These are phyloP conservation scores for Aureobasidium leucospermi DNA, from an alignment of 2,329 filamentous ascomycete species.

Conservation along the genomic window DNA sequence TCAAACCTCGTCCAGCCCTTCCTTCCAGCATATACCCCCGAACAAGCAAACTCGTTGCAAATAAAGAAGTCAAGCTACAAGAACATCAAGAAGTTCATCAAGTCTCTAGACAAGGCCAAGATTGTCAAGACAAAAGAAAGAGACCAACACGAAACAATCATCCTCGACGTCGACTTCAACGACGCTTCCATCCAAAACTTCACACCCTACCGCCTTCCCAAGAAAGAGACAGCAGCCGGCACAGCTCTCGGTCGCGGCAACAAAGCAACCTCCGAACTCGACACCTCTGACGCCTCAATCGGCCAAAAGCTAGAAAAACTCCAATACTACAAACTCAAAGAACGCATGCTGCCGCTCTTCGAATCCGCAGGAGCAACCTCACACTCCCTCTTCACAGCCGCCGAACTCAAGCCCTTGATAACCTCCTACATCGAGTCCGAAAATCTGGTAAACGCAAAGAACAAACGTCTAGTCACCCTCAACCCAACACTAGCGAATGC, in stretches of 20 bases:
- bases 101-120: slow-evolving; percentile 55
- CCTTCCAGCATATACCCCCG: slow-evolving; percentile 51
- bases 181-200: slow-evolving; percentile 49
- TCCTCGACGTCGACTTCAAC: slow-evolving; percentile 58
- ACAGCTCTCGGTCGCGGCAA: slow-evolving; percentile 27
- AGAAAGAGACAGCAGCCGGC: slow-evolving; percentile 43
- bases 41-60: slow-evolving; percentile 51
- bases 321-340: slow-evolving; percentile 49
- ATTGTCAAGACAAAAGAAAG: slow-evolving; percentile 60
- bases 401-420: slow-evolving; percentile 51
- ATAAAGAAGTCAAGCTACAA: slow-evolving; percentile 68
- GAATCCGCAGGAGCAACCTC: slow-evolving; percentile 41
- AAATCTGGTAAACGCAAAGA: slow-evolving; percentile 48
- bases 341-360: slow-evolving; percentile 51
- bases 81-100: slow-evolving; percentile 63
- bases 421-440: slow-evolving; percentile 54
- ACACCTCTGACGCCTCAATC: slow-evolving; percentile 33
- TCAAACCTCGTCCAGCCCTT: slow-evolving; percentile 59
- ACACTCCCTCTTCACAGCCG: slow-evolving; percentile 48
- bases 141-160: slow-evolving; percentile 55
- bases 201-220: slow-evolving; percentile 55
- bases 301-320: slow-evolving; percentile 45
- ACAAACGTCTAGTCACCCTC: slow-evolving; percentile 55
- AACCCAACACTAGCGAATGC: slow-evolving; percentile 57
- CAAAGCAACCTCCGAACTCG: slow-evolving; percentile 32